A percentile compares a stretch with the other conserved stretches of the same genome.
phyloP scores from a whole-genome alignment of 2,329 filamentous ascomycete genomes.

The Tolypocladium tropicale region DNA sequence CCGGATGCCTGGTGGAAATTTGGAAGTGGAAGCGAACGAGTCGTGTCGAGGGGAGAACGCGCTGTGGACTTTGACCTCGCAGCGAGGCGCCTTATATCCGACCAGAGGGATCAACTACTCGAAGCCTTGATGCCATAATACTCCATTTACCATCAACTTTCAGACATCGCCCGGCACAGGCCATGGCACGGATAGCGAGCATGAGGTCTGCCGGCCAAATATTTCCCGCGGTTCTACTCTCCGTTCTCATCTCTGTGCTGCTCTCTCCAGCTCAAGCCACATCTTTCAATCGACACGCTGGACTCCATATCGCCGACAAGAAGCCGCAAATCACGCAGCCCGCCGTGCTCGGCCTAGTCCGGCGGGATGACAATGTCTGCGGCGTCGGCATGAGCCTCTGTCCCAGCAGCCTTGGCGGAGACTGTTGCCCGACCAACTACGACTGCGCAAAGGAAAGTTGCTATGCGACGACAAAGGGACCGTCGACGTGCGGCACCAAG shows the following conservation, averaged over 20 bases:
- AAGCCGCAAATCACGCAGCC: constrained; percentile 4
- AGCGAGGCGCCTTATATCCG: too few species aligned
- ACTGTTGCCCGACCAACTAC: constrained; percentile 38
- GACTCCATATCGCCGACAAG: constrained; percentile 20
- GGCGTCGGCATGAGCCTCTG: constrained; percentile 21
- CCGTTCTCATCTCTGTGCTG: not conserved
- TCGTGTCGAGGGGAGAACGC: too few species aligned
- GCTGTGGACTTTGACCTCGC: too few species aligned
- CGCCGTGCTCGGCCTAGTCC: constrained; percentile 2
- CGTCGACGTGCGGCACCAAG: constrained; percentile 25
- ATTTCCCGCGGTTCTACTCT: not conserved
- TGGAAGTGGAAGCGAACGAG: too few species aligned
- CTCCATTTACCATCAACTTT: not conserved
- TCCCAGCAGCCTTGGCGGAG: constrained; percentile 28
- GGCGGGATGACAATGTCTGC: constrained; percentile 10
- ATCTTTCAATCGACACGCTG: constrained; percentile 18
- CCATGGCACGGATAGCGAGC: not conserved
- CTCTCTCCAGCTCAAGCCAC: constrained; percentile 6
- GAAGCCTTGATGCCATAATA: too few species aligned
- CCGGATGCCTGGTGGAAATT: too few species aligned
- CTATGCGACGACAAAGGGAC: constrained; percentile 32
- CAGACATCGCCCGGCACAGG: too few species aligned
- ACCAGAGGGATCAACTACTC: too few species aligned
- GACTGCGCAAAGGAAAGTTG: constrained; percentile 37
- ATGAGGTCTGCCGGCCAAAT: not conserved